Evolutionary conservation across 352 stramenopile genomes (phyloP).

Genomic region (Albugo candida): DNA sequence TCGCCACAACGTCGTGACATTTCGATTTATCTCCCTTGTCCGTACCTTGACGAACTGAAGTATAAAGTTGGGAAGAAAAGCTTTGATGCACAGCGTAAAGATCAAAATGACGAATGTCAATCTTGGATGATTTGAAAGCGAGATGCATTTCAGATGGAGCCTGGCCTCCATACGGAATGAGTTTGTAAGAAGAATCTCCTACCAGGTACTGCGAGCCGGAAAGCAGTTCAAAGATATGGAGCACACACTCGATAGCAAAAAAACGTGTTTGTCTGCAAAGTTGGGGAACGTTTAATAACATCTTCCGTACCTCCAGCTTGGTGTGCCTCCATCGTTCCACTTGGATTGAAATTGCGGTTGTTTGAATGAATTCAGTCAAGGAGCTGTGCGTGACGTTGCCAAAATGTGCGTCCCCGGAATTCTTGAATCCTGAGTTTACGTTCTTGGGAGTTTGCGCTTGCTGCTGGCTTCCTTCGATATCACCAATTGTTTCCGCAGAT

Average conservation of each 20-base stretch:
- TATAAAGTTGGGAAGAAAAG: constrained; percentile 10
- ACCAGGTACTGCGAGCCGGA: constrained; percentile 1
- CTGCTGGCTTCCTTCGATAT: too few species aligned
- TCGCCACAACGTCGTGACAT: background rate
- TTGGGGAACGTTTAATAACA: constrained; percentile 37
- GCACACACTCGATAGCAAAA: constrained; percentile 59
- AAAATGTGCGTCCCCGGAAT: background rate
- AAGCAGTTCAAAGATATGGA: constrained; percentile 55
- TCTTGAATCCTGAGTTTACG: too few species aligned
- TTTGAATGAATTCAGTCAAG: constrained; percentile 13
- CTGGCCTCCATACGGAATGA: too few species aligned
- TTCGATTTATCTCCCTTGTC: background rate
- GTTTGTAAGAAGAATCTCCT: too few species aligned
- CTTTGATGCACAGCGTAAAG: constrained; percentile 24
- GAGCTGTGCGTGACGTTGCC: constrained; percentile 6
- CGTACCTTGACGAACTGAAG: background rate
- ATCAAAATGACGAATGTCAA: constrained; percentile 48
- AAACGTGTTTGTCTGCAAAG: constrained; percentile 54
- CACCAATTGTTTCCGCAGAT: background rate
- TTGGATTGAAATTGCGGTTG: constrained; percentile 24
- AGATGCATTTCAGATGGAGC: too few species aligned
- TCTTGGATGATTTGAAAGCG: background rate
- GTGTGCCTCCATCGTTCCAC: constrained; percentile 53
- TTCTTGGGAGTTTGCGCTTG: too few species aligned
- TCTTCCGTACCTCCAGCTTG: constrained; percentile 34